Base-by-base conservation (phyloP, 805 yeast genomes). In the Blastobotrys terrestris region DNA sequence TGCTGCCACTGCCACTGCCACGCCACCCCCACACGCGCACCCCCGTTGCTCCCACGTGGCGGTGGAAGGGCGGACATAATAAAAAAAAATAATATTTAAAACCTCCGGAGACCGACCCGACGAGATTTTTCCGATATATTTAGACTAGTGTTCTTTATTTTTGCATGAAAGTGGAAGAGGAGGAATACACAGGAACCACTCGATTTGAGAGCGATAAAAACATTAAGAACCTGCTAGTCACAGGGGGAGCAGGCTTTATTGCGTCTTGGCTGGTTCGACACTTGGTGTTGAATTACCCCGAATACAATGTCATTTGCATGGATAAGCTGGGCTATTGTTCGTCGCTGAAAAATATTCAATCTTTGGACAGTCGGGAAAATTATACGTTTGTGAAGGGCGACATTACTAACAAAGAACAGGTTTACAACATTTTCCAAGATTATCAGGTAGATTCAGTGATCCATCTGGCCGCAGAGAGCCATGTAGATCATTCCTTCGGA, bases 191-290 rank as follows among this genome's bases (percentile, higher is more conserved):
- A 4, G 47, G 41, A 3, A 11, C 46, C 2, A 15, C 31, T 8
- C 21, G 31, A 26, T 43, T 43, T 20, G 31, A n/a, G 41, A 14
- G 47, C 11, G n/a, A n/a, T 11, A 15, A 14, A 3, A 21, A 40
- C 3, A 39, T 47, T 3, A 52, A 54, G 13, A 60, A 51, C 45
- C 58, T 77, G 8, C 63, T 79, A 31, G 74, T 79, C 3, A 75
- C 83, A 5, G 84, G 84, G 4, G 83, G 82, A 1, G 79, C 79
- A 3, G 84, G 84, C 1, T 79, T 79, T 55, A 74, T 79, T 15
- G 84, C 82, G 2, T 75, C 80, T 1, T 73, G 78, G 67, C 67
- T 75, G 46, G 67, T 75, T 13, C 66, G 72, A 8, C 63, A 65
- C 50, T 60, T 75, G 49, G 71, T 72, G 1, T 22, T 48, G 4